These are phyloP conservation scores for Fraxinus albicans DNA, from an alignment of 305 asterid species.

Conservation along the genomic window DNA sequence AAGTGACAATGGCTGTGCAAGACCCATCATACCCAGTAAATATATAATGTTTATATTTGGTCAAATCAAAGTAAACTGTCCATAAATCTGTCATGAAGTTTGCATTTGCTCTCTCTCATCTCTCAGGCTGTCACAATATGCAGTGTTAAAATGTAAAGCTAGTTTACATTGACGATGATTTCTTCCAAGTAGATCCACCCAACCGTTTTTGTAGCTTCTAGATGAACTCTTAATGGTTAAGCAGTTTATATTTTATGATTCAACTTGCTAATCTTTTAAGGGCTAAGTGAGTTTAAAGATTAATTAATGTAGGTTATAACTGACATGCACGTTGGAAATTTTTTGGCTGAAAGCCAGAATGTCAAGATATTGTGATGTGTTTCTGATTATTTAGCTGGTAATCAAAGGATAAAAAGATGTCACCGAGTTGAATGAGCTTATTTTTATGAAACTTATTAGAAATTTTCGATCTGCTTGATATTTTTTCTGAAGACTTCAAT, in stretches of 20 bases:
- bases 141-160: conserved; percentile 1
- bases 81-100: neutral
- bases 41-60: conserved; percentile 13
- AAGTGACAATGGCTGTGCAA: conserved; percentile 90
- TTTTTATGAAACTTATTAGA: neutral
- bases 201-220: neutral
- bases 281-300: neutral
- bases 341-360: neutral
- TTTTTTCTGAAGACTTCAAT: neutral
- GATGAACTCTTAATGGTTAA: neutral
- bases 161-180: neutral
- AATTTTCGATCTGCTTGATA: neutral
- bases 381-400: neutral
- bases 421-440: neutral
- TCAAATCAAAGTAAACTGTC: conserved; percentile 1
- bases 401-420: neutral
- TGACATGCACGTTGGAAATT: neutral
- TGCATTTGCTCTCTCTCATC: neutral
- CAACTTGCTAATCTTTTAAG: conserved; percentile 1
- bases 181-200: neutral
- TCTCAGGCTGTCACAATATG: neutral
- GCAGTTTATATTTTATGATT: neutral
- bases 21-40: conserved; percentile 96
- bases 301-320: neutral
- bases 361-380: neutral